A percentile compares a stretch with the other conserved stretches of the same genome.
Conservation (phyloP, 805 yeast species). For the Starmerella asiatica region DNA sequence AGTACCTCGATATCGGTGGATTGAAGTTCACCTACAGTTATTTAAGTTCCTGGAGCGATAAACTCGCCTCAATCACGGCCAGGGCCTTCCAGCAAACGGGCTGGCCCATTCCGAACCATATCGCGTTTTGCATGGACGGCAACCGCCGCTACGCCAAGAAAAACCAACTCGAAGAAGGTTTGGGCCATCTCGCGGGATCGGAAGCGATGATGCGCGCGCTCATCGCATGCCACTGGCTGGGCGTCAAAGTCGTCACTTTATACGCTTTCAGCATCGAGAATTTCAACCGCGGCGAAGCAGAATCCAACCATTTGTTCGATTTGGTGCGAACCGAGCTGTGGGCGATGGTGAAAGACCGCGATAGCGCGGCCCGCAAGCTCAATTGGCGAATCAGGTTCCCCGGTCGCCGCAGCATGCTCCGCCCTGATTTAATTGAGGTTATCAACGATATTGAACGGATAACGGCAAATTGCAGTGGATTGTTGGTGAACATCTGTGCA, state of each 20-base stretch:
- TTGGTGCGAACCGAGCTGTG: conserved; percentile 24
- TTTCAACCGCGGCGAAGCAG: conserved; percentile 69
- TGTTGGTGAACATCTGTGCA: conserved; percentile 44
- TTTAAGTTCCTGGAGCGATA: neutral
- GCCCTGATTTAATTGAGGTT: conserved; percentile 52
- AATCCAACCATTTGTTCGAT: conserved; percentile 47
- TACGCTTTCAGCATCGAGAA: conserved; percentile 94
- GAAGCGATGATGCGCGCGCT: conserved; percentile 54
- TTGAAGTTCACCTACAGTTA: conserved; percentile 1
- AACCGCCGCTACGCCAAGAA: conserved; percentile 75
- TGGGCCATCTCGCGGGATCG: conserved; percentile 86
- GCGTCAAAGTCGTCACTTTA: conserved; percentile 72
- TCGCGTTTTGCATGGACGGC: conserved; percentile 96
- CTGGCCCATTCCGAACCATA: conserved; percentile 66
- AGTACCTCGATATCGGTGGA: neutral
- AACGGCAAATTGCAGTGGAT: conserved; percentile 40
- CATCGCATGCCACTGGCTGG: conserved; percentile 64
- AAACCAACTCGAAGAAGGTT: conserved; percentile 54
- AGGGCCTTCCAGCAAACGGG: conserved; percentile 2
- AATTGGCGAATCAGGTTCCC: conserved; percentile 62
- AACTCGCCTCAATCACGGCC: conserved; percentile 3
- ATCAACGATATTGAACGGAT: conserved; percentile 48
- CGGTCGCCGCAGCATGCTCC: conserved; percentile 60
- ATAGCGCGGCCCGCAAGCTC: conserved; percentile 29
- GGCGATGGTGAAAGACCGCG: conserved; percentile 18